phyloP scores from a whole-genome alignment of 2,329 filamentous ascomycete genomes.

The Mollisia scopiformis region DNA sequence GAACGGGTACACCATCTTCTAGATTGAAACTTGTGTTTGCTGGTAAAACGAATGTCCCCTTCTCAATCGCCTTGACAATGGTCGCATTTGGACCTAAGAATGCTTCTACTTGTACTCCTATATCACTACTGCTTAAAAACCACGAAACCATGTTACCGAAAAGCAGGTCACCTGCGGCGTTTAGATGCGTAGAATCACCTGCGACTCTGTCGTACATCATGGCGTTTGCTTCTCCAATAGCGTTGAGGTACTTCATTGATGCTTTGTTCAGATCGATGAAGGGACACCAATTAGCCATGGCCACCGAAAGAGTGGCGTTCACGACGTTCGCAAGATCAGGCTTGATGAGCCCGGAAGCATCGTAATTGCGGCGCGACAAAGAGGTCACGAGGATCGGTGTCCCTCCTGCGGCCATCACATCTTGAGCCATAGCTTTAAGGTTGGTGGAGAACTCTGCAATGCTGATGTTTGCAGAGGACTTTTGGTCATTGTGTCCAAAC shows the following conservation, averaged over 20 bases:
- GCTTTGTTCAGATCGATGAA: conserved; percentile 49
- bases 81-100: conserved; percentile 13
- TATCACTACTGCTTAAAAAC: conserved; percentile 31
- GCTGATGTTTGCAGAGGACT: conserved; percentile 43
- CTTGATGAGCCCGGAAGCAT: conserved; percentile 40
- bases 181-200: conserved; percentile 53
- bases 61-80: conserved; percentile 20
- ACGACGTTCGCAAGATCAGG: conserved; percentile 45
- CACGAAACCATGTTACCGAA: conserved; percentile 51
- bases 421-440: conserved; percentile 40
- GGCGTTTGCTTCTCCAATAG: conserved; percentile 45
- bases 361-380: conserved; percentile 47
- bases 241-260: conserved; percentile 47
- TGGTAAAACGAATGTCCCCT: conserved; percentile 16
- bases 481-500: conserved; percentile 59
- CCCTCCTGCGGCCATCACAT: conserved; percentile 36
- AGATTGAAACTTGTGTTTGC: not conserved
- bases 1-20: not conserved
- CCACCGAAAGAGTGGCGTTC: conserved; percentile 44
- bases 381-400: conserved; percentile 49
- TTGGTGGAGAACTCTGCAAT: conserved; percentile 46
- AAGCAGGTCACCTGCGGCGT: conserved; percentile 45
- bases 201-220: conserved; percentile 45
- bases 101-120: conserved; percentile 2
- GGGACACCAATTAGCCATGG: conserved; percentile 34